Evolutionary conservation across 495 filamentous ascomycete genomes (phyloP).

Genomic region (Neurospora cerealis): DNA sequence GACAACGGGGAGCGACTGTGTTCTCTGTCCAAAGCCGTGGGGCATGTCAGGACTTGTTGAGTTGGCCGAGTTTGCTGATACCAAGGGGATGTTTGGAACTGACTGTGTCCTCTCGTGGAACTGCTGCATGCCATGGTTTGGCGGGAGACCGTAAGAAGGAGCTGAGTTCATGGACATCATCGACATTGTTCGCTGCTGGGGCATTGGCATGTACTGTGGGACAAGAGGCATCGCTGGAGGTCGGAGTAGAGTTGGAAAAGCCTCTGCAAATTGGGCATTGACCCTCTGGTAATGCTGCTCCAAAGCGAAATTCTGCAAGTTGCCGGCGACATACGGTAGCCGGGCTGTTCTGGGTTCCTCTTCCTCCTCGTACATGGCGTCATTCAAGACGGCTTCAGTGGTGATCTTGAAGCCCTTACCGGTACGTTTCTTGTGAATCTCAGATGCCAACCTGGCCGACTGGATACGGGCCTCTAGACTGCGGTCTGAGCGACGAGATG

Average conservation of each 20-base stretch:
- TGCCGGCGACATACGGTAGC: conserved; percentile 45
- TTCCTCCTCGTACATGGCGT: conserved; percentile 97
- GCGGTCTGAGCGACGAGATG: conserved; percentile 82
- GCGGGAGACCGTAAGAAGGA: background rate
- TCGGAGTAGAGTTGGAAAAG: conserved; percentile 16
- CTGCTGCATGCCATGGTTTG: conserved; percentile 2
- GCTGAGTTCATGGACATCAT: background rate
- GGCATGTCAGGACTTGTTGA: background rate
- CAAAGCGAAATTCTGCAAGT: conserved; percentile 41
- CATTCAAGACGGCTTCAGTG: conserved; percentile 78
- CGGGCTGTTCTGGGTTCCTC: conserved; percentile 53
- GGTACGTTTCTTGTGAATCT: conserved; percentile 83
- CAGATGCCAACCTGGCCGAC: conserved; percentile 77
- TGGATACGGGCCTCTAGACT: conserved; percentile 83
- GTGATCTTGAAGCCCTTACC: conserved; percentile 76
- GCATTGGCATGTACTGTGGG: conserved; percentile 6
- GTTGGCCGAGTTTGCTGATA: background rate
- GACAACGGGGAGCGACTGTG: background rate
- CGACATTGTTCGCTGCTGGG: background rate
- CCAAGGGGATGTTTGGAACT: background rate
- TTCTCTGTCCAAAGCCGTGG: background rate
- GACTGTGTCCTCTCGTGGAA: conserved; percentile 2
- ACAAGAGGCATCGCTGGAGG: conserved; percentile 5
- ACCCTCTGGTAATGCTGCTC: conserved; percentile 48
- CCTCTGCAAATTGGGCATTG: conserved; percentile 36